Conservation (phyloP, 306 rosid species). For the Dalbergia oliveri region DNA sequence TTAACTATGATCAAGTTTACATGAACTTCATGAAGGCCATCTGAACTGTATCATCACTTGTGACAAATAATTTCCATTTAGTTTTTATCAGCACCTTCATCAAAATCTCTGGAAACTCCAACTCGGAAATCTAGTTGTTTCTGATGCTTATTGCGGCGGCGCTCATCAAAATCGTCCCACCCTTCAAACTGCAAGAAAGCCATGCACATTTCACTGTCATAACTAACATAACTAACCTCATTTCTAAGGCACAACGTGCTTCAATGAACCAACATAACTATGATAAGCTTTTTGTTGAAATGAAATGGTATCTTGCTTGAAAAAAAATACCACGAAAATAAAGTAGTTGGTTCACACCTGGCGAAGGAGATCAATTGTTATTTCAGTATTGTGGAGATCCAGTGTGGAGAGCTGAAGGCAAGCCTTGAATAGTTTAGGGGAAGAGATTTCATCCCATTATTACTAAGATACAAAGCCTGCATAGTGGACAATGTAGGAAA, state of each 20-base stretch:
- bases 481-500: slow-evolving; percentile 24
- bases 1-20: background rate
- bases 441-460: slow-evolving; percentile 80
- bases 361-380: slow-evolving; percentile 86
- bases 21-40: slow-evolving; percentile 10
- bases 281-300: slow-evolving; percentile 5
- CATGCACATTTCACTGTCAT: slow-evolving; percentile 8
- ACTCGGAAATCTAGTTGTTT: slow-evolving; percentile 88
- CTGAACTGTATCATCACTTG: background rate
- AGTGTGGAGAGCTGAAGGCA: slow-evolving; percentile 79
- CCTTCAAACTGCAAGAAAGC: slow-evolving; percentile 78
- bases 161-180: slow-evolving; percentile 84
- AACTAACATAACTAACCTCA: background rate
- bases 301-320: background rate
- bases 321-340: background rate
- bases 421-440: slow-evolving; percentile 78
- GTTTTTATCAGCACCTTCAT: slow-evolving; percentile 95
- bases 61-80: slow-evolving; percentile 39
- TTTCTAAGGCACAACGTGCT: slow-evolving; percentile 19
- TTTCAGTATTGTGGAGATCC: slow-evolving; percentile 91
- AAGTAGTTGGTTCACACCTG: slow-evolving; percentile 58
- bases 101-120: slow-evolving; percentile 74
- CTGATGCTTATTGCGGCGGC: slow-evolving; percentile 81
- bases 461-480: slow-evolving; percentile 80
- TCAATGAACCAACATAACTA: slow-evolving; percentile 29